A percentile compares a stretch with the other conserved stretches of the same genome.
These are phyloP conservation scores for Schizochytrium sp. DNA, from an alignment of 108 stramenopile species.

Conservation along the genomic window DNA sequence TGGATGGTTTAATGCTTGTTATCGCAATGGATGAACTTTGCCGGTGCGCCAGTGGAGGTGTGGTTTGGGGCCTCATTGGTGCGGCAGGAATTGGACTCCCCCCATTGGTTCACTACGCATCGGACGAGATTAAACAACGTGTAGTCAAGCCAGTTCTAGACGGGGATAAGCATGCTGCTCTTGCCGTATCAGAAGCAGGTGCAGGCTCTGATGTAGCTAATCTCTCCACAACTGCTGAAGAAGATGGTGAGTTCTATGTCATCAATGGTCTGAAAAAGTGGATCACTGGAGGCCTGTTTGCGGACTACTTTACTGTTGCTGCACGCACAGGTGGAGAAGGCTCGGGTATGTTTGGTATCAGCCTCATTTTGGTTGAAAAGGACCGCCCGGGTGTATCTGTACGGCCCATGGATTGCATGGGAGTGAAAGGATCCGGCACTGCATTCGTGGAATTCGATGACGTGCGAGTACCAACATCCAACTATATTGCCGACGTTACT, in stretches of 20 bases:
- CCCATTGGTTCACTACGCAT: conserved; percentile 49
- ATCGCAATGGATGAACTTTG: conserved; percentile 57
- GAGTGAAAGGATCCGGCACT: conserved; percentile 35
- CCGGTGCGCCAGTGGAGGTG: conserved; percentile 57
- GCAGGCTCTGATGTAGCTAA: conserved; percentile 49
- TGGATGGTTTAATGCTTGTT: conserved; percentile 34
- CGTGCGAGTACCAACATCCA: conserved; percentile 33
- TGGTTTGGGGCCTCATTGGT: conserved; percentile 53
- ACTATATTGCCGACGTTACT: conserved; percentile 57
- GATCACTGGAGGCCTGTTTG: conserved; percentile 57
- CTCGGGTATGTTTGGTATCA: conserved; percentile 46
- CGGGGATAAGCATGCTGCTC: conserved; percentile 22
- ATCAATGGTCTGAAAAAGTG: conserved; percentile 49
- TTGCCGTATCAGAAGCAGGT: conserved; percentile 42
- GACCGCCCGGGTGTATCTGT: conserved; percentile 46
- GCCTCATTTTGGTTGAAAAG: conserved; percentile 41
- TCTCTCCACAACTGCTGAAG: conserved; percentile 28
- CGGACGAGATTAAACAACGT: conserved; percentile 55
- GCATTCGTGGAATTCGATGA: conserved; percentile 55
- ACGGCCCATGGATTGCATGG: conserved; percentile 55
- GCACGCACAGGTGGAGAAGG: conserved; percentile 54
- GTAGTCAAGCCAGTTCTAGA: conserved; percentile 47
- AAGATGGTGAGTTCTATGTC: conserved; percentile 37
- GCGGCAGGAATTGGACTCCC: conserved; percentile 10
- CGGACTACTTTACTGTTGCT: conserved; percentile 52